Evolutionary conservation across 208 protist species (phyloP).

Genomic region (Trypanosoma cruzi): DNA sequence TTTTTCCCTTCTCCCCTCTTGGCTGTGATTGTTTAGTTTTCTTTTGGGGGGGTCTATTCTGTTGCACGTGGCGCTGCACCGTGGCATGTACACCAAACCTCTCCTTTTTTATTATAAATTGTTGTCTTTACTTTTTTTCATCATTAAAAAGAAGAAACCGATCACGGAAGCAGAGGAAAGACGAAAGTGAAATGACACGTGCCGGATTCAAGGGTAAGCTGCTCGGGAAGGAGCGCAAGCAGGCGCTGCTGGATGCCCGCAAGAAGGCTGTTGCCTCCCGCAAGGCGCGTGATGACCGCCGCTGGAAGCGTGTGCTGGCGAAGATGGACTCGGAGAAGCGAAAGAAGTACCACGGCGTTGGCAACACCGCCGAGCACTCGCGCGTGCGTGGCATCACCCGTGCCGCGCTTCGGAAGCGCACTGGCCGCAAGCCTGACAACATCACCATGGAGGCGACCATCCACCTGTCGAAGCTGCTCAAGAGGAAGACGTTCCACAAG

Average conservation of each 20-base stretch:
- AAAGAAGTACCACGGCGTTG: conserved; percentile 87
- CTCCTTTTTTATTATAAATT: background rate
- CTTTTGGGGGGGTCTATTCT: too few relatives aligned
- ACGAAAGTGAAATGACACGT: conserved; percentile 97
- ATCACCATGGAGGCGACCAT: conserved; percentile 97
- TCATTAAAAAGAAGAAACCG: background rate
- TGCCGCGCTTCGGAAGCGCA: conserved; percentile 81
- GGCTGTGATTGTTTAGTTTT: too few relatives aligned
- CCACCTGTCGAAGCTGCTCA: conserved; percentile 97
- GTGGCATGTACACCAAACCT: too few relatives aligned
- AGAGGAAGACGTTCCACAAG: conserved; percentile 97
- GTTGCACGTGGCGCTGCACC: too few relatives aligned
- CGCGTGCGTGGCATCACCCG: conserved; percentile 83
- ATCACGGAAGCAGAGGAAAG: conserved; percentile 95
- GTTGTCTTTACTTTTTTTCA: conserved; percentile 21
- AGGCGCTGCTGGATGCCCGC: conserved; percentile 71
- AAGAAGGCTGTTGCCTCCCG: conserved; percentile 72
- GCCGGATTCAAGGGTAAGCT: conserved; percentile 78
- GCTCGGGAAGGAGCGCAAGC: conserved; percentile 87
- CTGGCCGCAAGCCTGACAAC: conserved; percentile 83
- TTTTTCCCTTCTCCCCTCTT: too few relatives aligned
- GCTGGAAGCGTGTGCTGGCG: conserved; percentile 88
- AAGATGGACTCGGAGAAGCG: conserved; percentile 87
- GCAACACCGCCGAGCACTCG: conserved; percentile 87
- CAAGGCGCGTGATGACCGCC: conserved; percentile 87